phyloP scores from a whole-genome alignment of 192 early-diverging fungal species.

The Backusella sp. region DNA sequence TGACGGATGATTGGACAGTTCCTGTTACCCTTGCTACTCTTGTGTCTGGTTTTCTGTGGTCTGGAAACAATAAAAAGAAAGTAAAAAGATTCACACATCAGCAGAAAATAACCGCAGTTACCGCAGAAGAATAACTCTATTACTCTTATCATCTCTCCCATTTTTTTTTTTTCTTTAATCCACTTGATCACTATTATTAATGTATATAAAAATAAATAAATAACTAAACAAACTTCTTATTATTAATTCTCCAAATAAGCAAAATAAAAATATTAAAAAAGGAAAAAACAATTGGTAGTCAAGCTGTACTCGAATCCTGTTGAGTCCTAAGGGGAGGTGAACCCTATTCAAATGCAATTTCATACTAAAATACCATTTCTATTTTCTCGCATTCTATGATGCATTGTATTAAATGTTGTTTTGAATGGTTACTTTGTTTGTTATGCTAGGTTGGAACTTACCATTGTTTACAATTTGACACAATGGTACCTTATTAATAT shows the following conservation, averaged over 20 bases:
- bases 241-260: background rate
- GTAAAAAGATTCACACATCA: background rate
- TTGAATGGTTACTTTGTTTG: no score
- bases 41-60: constrained; percentile 38
- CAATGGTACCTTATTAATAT: no score
- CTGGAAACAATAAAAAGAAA: constrained; percentile 20
- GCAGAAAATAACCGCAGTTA: background rate
- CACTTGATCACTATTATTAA: background rate
- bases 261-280: background rate
- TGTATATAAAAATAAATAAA: constrained; percentile 1
- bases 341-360: background rate
- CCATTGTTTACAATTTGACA: no score
- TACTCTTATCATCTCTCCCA: background rate
- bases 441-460: no score
- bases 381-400: no score
- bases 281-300: background rate
- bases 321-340: background rate
- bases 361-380: no score
- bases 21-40: constrained; percentile 33
- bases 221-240: background rate
- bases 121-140: background rate
- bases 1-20: constrained; percentile 44
- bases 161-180: background rate
- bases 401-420: no score
- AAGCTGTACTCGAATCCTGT: background rate